Base-by-base conservation (phyloP, 140 eudicot genomes). In the Flaveria floridana region DNA sequence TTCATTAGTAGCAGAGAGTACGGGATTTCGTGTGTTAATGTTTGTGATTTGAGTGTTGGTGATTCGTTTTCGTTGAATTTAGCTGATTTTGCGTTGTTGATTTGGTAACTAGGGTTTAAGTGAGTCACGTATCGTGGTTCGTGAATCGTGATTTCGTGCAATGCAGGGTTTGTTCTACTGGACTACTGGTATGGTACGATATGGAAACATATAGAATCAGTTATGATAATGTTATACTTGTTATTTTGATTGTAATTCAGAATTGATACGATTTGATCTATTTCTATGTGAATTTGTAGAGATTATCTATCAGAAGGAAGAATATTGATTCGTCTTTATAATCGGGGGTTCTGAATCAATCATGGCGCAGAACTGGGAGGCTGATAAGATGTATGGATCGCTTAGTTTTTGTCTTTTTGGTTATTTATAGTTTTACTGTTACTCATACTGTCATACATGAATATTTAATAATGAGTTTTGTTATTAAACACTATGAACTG, bases 311-410 rank as follows among this genome's bases (percentile, higher is more conserved):
- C 76, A 68, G 61, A 48, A 77, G 61, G 37, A 69, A 65, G 69
- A 44, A 20, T 68, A 63, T 47, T 48, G 76, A 77, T 70, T 78
- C 68, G 39, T 11, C 16, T 47, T 52, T 20, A 48, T 37, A 11
- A 76, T 65, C 74, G 6, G 65, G 57, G 42, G 47, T 53, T 56
- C 9, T 50, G 75, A 80, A 55, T 61, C 15, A 16, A 78, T 77
- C 77, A 91, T 92, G 98, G 90, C 96, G 68, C 96, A 89, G 87
- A 89, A 85, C 61, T 92, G 98, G 98, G 98, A 92, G 86, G 98
- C 98, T 30, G 98, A 92, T 83, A 92, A 92, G 83, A 92, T 92
- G 98, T 92, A 86, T 51, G 84, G 6, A 28, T 63, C 58, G 6
- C 2, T 19, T 67, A 55, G 3, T 58, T 15, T 65, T 67, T n/a